Evolutionary conservation across 1,284 basidiomycete genomes (phyloP).

Genomic region (Malassezia brasiliensis): DNA sequence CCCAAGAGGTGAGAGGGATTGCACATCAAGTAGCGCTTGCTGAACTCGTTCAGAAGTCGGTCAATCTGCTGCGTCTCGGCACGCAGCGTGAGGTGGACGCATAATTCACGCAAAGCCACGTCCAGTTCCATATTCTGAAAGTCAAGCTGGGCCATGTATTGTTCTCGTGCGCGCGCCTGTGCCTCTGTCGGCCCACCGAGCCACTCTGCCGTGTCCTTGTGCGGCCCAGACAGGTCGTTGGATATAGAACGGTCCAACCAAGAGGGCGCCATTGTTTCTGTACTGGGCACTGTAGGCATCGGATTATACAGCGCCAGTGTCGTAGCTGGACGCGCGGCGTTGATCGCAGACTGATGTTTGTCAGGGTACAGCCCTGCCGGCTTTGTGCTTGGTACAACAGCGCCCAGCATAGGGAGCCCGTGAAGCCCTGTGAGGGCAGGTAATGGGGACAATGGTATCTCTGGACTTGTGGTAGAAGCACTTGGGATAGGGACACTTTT

Average conservation of each 20-base stretch:
- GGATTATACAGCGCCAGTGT: too few relatives aligned
- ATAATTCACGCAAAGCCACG: conserved; percentile 77
- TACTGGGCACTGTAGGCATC: too few relatives aligned
- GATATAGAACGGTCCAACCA: not conserved
- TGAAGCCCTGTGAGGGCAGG: not conserved
- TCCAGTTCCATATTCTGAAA: conserved; percentile 73
- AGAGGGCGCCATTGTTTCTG: not conserved
- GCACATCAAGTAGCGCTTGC: conserved; percentile 76
- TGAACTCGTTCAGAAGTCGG: conserved; percentile 84
- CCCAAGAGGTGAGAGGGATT: conserved; percentile 72
- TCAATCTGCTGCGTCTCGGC: conserved; percentile 97
- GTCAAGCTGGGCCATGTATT: conserved; percentile 83
- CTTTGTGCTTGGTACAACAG: not conserved
- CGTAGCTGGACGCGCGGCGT: too few relatives aligned
- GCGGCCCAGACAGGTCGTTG: not conserved
- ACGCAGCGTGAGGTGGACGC: conserved; percentile 81
- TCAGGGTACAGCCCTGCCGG: too few relatives aligned
- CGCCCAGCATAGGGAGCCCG: not conserved
- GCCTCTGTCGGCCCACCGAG: not conserved
- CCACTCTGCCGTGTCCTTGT: not conserved
- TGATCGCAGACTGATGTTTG: too few relatives aligned
- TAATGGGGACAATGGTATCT: too few relatives aligned
- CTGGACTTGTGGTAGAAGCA: too few relatives aligned
- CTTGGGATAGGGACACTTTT: too few relatives aligned
- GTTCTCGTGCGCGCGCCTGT: conserved; percentile 54